Evolutionary conservation across 78 protist genomes (phyloP), one percentile per base, ranked within the genome.

Genomic region (Pigoraptor vietnamica): DNA sequence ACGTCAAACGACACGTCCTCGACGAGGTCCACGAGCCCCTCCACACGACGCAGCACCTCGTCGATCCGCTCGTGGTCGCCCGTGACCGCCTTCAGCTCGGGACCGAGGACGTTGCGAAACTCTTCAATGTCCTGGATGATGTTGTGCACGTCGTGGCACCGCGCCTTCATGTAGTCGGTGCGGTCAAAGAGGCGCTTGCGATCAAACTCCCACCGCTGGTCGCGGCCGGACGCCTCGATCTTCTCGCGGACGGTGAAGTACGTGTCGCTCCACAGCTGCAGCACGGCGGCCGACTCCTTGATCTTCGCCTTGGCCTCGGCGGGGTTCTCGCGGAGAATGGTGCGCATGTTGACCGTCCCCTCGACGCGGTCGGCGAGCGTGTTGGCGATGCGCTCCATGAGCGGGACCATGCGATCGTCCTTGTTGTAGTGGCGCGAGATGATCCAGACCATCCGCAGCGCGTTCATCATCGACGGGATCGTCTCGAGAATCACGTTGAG

Each of bases 371-470:
- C 86, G 40, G 95, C 88, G 33, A 96, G 90, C 79, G 93, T 91
- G 89, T 89, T 24, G 0, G 97, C 96, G 82, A 96, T 96, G 38
- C 95, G 92, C 25, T 91, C 94, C 92, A 96, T 79, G 37, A 96
- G 94, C 0, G 96, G 96, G 38, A 90, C 91, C 40, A 83, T 48
- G n/a, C 81, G 23, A 0, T 38, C 90, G 81, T 87, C 90, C 24
- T 6, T 48, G 37, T 40, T 39, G 37, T 24, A 87, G 90, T 87
- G 81, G 82, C 98, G 91, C 40, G 97, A 94, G 90, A 97, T 95
- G 81, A 96, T 92, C 99, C 99, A 97, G 48, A 97, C 99, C 99
- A 97, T 97, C 23, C 97, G 95, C 36, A 97, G 88, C 23, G 97
- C 97, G 1, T 48, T 94, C 94, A 97, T 92, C 97, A 97, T 86